Base-by-base conservation (phyloP, 345 rosid species). In the Aquilaria yunnanensis region DNA sequence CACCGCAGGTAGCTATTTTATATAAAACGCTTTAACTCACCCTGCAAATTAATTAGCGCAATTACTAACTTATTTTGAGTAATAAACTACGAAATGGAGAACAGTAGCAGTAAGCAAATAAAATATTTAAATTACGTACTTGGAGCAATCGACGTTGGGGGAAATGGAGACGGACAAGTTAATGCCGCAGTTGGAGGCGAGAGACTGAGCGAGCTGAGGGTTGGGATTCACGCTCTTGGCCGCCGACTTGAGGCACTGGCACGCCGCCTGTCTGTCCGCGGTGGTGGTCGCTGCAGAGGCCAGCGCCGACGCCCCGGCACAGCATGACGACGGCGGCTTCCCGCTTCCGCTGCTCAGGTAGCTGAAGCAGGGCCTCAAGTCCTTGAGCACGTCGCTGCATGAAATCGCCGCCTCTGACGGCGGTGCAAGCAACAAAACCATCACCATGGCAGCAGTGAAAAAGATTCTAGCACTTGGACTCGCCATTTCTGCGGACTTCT, bases 351-450 rank as follows among this genome's bases (percentile, higher is more conserved):
- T 85, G 46, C 56, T 61, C 9, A 89, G 78, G 74, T 89, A 89
- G 56, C 51, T 75, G 63, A 83, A 74, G 46, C 94, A 86, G 12
- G 96, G 96, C 56, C 78, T 81, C 77, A 89, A 74, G 78, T 85
- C 82, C 53, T 77, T 75, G 31, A 74, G 5, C 51, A 89, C 96
- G 32, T 57, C 80, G 52, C 83, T 81, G 65, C 96, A 86, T 6
- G 86, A 68, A 65, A 89, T 77, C 0, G 83, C 74, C 0, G 89
- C 80, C 43, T 76, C 75, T 0, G 82, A 34, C 9, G 78, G 76
- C 14, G 75, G 69, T 12, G 74, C 70, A 11, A 70, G 64, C 32
- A 72, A 32, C 10, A 75, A 57, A 23, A 78, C 63, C 12, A 77
- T 67, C 16, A 75, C 33, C 52, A 71, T n/a, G 10, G 47, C 67